Percentiles rank a stretch among this genome's conserved stretches.
phyloP scores from a whole-genome alignment of 2,329 filamentous ascomycete species.

The Chrysoporthe cubensis region DNA sequence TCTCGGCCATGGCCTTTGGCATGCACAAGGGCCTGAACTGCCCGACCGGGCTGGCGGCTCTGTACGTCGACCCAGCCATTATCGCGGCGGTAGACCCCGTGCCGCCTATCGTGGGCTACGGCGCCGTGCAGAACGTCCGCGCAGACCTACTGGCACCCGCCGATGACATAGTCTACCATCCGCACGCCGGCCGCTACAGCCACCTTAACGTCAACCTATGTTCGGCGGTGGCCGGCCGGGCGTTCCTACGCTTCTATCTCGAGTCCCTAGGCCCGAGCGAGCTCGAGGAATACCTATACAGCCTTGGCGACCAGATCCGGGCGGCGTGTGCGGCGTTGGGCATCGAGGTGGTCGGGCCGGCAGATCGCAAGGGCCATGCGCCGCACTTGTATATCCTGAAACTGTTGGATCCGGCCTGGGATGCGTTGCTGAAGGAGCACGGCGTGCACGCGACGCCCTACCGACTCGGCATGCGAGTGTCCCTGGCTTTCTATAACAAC shows the following conservation, averaged over 20 bases:
- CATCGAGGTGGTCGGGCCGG: slow-evolving; percentile 33
- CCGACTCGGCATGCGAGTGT: neutral
- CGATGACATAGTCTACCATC: slow-evolving; percentile 31
- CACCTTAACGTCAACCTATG: slow-evolving; percentile 36
- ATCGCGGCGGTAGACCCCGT: slow-evolving; percentile 29
- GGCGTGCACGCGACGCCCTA: neutral
- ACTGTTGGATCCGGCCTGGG: neutral
- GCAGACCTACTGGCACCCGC: slow-evolving; percentile 31
- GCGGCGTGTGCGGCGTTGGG: slow-evolving; percentile 31
- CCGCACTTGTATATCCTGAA: slow-evolving; percentile 38
- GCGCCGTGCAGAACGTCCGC: slow-evolving; percentile 31
- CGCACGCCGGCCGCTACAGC: slow-evolving; percentile 33
- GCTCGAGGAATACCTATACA: neutral
- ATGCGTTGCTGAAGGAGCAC: neutral
- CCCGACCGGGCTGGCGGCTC: slow-evolving; percentile 37
- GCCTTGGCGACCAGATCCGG: slow-evolving; percentile 29
- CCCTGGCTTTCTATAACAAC: neutral
- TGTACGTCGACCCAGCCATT: slow-evolving; percentile 36
- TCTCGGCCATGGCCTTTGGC: slow-evolving; percentile 39
- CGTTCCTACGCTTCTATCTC: neutral
- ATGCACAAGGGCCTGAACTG: slow-evolving; percentile 41
- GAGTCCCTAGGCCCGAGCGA: neutral
- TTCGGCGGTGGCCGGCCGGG: slow-evolving; percentile 33
- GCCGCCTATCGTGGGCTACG: slow-evolving; percentile 37
- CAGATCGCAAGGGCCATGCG: slow-evolving; percentile 30